A percentile compares a stretch with the other conserved stretches of the same genome.
Conservation (phyloP, 768 basidiomycete species). For the Mycena galericulata region DNA sequence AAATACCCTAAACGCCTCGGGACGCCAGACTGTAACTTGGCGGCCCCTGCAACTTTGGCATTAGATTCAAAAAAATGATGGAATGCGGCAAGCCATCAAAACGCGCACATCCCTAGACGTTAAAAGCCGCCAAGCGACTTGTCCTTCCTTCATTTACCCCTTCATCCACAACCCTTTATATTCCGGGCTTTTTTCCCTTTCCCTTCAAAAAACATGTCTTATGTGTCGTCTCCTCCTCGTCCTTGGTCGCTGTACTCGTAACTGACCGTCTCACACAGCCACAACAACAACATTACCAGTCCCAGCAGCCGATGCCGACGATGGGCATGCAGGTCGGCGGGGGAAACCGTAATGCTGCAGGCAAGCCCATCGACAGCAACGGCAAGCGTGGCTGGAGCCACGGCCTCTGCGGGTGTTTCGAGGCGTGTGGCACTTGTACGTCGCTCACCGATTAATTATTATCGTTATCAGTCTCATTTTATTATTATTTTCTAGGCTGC, state of each 20-base stretch:
- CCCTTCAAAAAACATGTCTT: conserved; percentile 21
- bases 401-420: conserved; percentile 43
- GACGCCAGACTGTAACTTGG: too few species aligned
- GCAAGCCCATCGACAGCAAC: conserved; percentile 40
- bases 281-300: conserved; percentile 29
- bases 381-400: conserved; percentile 48
- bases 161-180: conserved; percentile 20
- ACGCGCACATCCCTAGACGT: too few species aligned
- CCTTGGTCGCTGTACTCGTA: not conserved
- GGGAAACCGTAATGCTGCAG: conserved; percentile 44
- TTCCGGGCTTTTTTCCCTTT: not conserved
- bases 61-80: too few species aligned
- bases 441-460: too few species aligned
- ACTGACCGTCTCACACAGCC: conserved; percentile 3
- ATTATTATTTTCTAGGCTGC: too few species aligned
- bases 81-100: too few species aligned
- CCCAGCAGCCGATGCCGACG: conserved; percentile 32
- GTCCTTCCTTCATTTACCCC: not conserved
- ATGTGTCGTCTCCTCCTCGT: conserved; percentile 19
- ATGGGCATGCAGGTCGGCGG: conserved; percentile 36
- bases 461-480: too few species aligned
- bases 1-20: too few species aligned
- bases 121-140: not conserved
- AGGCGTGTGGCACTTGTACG: conserved; percentile 43
- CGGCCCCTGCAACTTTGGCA: too few species aligned